These are phyloP conservation scores for Fragaria vesca DNA, from an alignment of 306 rosid species.

Conservation along the genomic window DNA sequence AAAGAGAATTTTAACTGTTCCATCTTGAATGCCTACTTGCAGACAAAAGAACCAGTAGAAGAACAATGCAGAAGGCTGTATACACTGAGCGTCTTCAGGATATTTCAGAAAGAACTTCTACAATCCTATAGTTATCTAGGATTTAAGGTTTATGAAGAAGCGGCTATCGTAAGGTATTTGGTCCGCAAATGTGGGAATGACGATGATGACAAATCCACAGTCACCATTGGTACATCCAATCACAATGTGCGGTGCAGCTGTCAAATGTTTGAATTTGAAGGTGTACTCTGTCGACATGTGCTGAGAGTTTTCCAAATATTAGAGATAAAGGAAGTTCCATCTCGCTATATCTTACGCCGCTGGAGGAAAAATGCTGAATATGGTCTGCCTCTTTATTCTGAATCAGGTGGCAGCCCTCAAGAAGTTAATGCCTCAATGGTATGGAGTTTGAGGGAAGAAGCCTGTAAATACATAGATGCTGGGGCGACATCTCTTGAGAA, in stretches of 20 bases:
- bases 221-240: slow-evolving; percentile 57
- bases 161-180: slow-evolving; percentile 63
- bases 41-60: slow-evolving; percentile 87
- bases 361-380: slow-evolving; percentile 92
- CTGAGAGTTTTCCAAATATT: slow-evolving; percentile 84
- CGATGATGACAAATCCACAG: slow-evolving; percentile 68
- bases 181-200: slow-evolving; percentile 68
- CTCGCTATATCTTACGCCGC: slow-evolving; percentile 75
- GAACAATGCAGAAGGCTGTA: slow-evolving; percentile 86
- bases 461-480: slow-evolving; percentile 82
- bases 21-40: slow-evolving; percentile 75
- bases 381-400: slow-evolving; percentile 66
- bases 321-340: slow-evolving; percentile 79
- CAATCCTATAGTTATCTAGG: slow-evolving; percentile 87
- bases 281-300: slow-evolving; percentile 81
- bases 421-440: slow-evolving; percentile 77
- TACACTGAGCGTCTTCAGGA: slow-evolving; percentile 70
- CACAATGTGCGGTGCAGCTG: slow-evolving; percentile 71
- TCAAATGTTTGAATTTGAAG: slow-evolving; percentile 94
- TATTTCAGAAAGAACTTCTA: slow-evolving; percentile 90
- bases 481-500: slow-evolving; percentile 83
- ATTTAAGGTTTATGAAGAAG: slow-evolving; percentile 73
- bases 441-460: slow-evolving; percentile 96
- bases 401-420: slow-evolving; percentile 66
- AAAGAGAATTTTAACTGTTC: slow-evolving; percentile 79